Evolutionary conservation across 202 grass and related monocot species (phyloP), one percentile per base, ranked within the genome.

Genomic region (Carex sylvatica): DNA sequence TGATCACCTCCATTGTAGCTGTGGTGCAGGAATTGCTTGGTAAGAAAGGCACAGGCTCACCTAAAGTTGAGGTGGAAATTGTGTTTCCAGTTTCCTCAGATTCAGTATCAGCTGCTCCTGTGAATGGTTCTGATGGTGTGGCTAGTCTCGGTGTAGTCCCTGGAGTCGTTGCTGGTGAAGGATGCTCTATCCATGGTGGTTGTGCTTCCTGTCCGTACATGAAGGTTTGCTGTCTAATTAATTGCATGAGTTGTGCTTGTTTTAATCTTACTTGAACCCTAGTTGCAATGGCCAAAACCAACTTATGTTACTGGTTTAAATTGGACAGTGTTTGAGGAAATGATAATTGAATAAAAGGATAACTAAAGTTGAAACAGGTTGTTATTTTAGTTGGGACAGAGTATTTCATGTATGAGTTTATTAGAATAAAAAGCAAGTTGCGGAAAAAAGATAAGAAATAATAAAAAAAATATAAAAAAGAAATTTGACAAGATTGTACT

Each of bases 171-270:
- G 82, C 88, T 82, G 87, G 86, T 80, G 95, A 98, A 91, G 95
- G 95, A 79, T 98, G 95, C 76, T 98, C 95, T 81, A 98, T 98
- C 79, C 90, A 98, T 83, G 95, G 95, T 19, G 95, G 95, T 33
- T 98, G 95, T 73, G 92, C 95, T 14, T 98, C 92, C 13, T 98
- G 95, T 87, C 95, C 95, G 55, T 98, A 98, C 83, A 98, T 98
- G 95, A 98, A 98, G 95, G 95, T 98, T 31, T 76, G 55, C 24
- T 85, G 28, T 36, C 78, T 20, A 44, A 58, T 74, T 38, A 56
- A 36, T 77, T 20, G 36, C 26, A 77, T 12, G 49, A 16, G 36
- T 46, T 59, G 30, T 36, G 16, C 9, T 59, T 77, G n/a, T 46
- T 72, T 47, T 22, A 1, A 24, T 47, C 69, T 44, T 77, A 59